Evolutionary conservation across 2,329 filamentous ascomycete species (phyloP).

Genomic region (Neocatenulostroma microsporum): DNA sequence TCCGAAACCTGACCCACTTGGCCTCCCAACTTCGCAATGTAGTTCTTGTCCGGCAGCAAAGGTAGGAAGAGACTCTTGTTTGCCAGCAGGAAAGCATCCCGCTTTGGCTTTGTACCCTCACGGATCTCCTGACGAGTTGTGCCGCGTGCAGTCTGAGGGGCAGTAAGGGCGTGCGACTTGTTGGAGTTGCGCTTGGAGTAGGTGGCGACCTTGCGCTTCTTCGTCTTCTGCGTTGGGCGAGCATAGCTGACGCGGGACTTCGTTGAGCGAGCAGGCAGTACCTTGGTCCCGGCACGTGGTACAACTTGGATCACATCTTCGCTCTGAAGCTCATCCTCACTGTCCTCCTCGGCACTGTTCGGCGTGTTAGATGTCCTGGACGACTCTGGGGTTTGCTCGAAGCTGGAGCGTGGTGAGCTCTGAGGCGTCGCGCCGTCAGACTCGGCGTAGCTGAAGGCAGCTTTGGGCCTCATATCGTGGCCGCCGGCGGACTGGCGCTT

Average conservation of each 20-base stretch:
- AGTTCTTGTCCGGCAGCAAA: slow-evolving; percentile 38
- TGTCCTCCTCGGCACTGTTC: slow-evolving; percentile 7
- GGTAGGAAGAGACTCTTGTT: slow-evolving; percentile 42
- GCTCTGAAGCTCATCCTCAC: slow-evolving; percentile 18
- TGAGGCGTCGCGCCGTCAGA: slow-evolving; percentile 12
- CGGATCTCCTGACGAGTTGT: slow-evolving; percentile 37
- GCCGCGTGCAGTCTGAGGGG: slow-evolving; percentile 31
- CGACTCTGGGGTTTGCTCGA: slow-evolving; percentile 9
- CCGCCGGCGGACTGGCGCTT: slow-evolving; percentile 10
- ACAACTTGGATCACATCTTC: slow-evolving; percentile 18
- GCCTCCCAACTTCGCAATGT: slow-evolving; percentile 35
- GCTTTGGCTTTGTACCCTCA: slow-evolving; percentile 35
- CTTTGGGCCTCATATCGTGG: slow-evolving; percentile 10
- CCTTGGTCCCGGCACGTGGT: slow-evolving; percentile 13
- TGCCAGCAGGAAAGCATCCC: slow-evolving; percentile 39
- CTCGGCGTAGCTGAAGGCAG: slow-evolving; percentile 17
- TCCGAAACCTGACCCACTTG: too few relatives aligned
- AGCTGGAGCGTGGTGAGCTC: slow-evolving; percentile 11
- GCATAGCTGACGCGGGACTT: slow-evolving; percentile 20
- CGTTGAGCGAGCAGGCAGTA: slow-evolving; percentile 22
- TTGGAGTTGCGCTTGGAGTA: slow-evolving; percentile 14
- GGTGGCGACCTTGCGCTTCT: slow-evolving; percentile 7
- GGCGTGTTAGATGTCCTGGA: slow-evolving; percentile 8
- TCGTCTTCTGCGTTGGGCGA: slow-evolving; percentile 7
- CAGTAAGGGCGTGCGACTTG: slow-evolving; percentile 17